Percentiles rank a stretch among this genome's conserved stretches.
These are phyloP conservation scores for Quercus parvula DNA, from an alignment of 306 rosid species.

Conservation along the genomic window DNA sequence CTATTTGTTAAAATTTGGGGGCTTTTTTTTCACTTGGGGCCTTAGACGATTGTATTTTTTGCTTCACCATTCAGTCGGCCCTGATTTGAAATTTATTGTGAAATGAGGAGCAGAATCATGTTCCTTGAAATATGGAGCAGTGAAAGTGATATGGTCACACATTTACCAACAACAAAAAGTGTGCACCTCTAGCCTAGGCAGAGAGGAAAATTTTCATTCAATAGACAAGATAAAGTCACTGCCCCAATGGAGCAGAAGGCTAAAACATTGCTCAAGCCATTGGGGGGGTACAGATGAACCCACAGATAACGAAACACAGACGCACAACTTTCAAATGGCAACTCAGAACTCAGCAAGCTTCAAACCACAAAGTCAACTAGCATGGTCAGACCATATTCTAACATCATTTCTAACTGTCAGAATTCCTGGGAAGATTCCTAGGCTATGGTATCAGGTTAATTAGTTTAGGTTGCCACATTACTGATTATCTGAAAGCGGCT, in stretches of 20 bases:
- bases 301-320: slow-evolving; percentile 13
- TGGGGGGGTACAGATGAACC: background rate
- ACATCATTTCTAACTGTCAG: background rate
- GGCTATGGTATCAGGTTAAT: slow-evolving; percentile 1
- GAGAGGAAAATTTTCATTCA: background rate
- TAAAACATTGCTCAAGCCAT: slow-evolving; percentile 7
- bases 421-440: background rate
- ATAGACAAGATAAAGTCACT: background rate
- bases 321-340: slow-evolving; percentile 7
- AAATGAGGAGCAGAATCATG: too few relatives aligned
- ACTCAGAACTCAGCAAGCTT: background rate
- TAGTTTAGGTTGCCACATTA: background rate
- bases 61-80: too few relatives aligned
- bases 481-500: slow-evolving; percentile 48
- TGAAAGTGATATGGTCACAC: too few relatives aligned
- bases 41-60: too few relatives aligned
- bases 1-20: too few relatives aligned
- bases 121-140: too few relatives aligned
- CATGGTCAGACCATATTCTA: slow-evolving; percentile 18
- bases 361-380: slow-evolving; percentile 1
- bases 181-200: background rate
- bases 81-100: too few relatives aligned
- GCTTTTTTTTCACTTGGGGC: too few relatives aligned
- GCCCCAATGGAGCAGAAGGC: slow-evolving; percentile 1
- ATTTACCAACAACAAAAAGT: background rate